Conservation (phyloP, 768 basidiomycete species). For the Sistotremastrum suecicum region DNA sequence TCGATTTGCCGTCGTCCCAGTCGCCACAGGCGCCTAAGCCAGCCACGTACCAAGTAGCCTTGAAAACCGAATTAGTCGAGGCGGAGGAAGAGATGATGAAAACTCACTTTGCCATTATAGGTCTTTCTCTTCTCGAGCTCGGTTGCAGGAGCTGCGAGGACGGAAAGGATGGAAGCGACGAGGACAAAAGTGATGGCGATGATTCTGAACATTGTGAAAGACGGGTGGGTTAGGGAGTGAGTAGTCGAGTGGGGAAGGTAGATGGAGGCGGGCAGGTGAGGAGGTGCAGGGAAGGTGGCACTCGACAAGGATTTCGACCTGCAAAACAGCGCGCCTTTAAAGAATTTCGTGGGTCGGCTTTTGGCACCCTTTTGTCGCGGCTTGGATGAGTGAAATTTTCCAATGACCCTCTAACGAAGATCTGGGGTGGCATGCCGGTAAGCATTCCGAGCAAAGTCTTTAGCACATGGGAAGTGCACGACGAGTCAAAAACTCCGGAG, state of each 20-base stretch:
- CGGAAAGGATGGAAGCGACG: constrained; percentile 26
- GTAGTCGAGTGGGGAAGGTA: constrained; percentile 6
- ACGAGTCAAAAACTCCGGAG: too few relatives aligned
- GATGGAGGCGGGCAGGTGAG: constrained; percentile 5
- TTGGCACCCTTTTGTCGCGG: constrained; percentile 6
- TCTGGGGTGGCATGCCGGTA: constrained; percentile 8
- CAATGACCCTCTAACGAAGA: constrained; percentile 1
- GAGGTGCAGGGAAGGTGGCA: constrained; percentile 8
- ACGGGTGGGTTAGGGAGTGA: too few relatives aligned
- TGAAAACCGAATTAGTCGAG: constrained; percentile 5
- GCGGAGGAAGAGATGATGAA: not conserved
- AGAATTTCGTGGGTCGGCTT: constrained; percentile 4
- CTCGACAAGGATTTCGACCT: constrained; percentile 8
- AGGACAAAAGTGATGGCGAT: constrained; percentile 25
- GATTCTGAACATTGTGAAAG: constrained; percentile 13
- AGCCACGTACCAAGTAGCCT: constrained; percentile 58
- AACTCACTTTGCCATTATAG: constrained; percentile 41
- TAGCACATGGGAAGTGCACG: too few relatives aligned
- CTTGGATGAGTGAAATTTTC: constrained; percentile 6
- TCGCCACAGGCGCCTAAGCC: constrained; percentile 50
- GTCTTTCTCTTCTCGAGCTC: constrained; percentile 37
- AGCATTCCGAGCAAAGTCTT: constrained; percentile 36
- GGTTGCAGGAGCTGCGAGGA: constrained; percentile 31
- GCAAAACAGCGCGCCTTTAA: constrained; percentile 12
- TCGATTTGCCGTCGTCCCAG: constrained; percentile 25